phyloP scores from a whole-genome alignment of 768 basidiomycete genomes.

The Omphalotus guepiniiformis region DNA sequence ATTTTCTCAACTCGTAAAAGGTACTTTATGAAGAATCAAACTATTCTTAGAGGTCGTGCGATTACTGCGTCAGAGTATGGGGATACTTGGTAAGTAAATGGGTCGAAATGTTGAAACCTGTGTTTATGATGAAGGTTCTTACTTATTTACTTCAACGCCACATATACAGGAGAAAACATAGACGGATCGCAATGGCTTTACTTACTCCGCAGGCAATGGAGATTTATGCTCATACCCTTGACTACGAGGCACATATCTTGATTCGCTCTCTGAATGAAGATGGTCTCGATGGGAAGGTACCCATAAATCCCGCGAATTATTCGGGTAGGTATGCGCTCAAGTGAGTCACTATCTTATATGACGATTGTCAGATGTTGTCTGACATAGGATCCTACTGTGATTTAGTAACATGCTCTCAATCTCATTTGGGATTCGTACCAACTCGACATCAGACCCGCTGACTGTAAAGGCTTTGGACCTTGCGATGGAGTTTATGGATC shows the following conservation, averaged over 20 bases:
- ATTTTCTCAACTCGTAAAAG: constrained; percentile 22
- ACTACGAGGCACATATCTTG: constrained; percentile 16
- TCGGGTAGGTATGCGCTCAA: constrained; percentile 19
- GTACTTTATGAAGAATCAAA: constrained; percentile 24
- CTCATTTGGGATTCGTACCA: constrained; percentile 20
- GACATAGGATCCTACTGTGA: not conserved
- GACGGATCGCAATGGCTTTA: constrained; percentile 18
- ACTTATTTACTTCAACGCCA: not conserved
- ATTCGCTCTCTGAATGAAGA: constrained; percentile 15
- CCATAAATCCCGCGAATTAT: constrained; percentile 18
- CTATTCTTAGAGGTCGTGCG: constrained; percentile 18
- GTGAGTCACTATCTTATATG: constrained; percentile 16
- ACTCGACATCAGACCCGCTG: constrained; percentile 15
- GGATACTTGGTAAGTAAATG: constrained; percentile 20
- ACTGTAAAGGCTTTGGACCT: constrained; percentile 16
- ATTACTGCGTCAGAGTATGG: constrained; percentile 21
- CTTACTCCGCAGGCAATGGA: constrained; percentile 17
- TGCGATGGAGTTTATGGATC: constrained; percentile 23
- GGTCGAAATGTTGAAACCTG: not conserved
- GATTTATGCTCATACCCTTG: constrained; percentile 12
- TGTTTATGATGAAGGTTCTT: not conserved
- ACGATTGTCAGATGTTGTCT: not conserved
- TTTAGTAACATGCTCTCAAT: constrained; percentile 22
- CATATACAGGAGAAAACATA: constrained; percentile 20
- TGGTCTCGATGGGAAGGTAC: constrained; percentile 10